Conservation (phyloP, 2,329 filamentous ascomycete genomes). For the Cladosporium sp. region DNA sequence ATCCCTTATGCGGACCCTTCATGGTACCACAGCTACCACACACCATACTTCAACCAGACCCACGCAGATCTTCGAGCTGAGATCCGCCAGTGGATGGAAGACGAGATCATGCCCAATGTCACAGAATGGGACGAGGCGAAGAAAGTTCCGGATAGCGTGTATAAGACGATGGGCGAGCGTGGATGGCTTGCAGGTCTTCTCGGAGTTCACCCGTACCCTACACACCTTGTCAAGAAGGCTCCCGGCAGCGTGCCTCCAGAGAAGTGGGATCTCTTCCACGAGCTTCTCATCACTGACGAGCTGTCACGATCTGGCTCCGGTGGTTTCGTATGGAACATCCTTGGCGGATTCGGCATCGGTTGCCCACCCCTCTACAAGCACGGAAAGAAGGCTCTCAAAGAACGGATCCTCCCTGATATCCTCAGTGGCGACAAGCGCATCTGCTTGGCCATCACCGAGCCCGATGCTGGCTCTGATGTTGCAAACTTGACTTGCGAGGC, state of each 20-base stretch:
- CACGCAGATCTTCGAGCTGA: slow-evolving; percentile 89
- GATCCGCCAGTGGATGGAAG: slow-evolving; percentile 86
- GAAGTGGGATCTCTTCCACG: slow-evolving; percentile 98
- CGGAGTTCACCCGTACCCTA: slow-evolving; percentile 71
- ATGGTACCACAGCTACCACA: slow-evolving; percentile 73
- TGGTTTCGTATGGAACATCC: slow-evolving; percentile 93
- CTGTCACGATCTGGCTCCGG: slow-evolving; percentile 83
- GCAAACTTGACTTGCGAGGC: slow-evolving; percentile 95
- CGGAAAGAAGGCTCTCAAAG: slow-evolving; percentile 76
- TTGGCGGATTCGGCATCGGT: slow-evolving; percentile 95
- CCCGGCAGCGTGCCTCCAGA: slow-evolving; percentile 77
- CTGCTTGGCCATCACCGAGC: slow-evolving; percentile 95
- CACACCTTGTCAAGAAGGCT: slow-evolving; percentile 62
- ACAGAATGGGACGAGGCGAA: slow-evolving; percentile 97
- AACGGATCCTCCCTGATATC: slow-evolving; percentile 85
- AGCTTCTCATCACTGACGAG: slow-evolving; percentile 93
- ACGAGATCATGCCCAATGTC: slow-evolving; percentile 83
- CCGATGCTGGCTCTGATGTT: slow-evolving; percentile 87
- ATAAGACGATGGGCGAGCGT: slow-evolving; percentile 89
- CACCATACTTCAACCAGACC: slow-evolving; percentile 91
- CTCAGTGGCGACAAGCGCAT: slow-evolving; percentile 92
- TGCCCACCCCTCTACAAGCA: slow-evolving; percentile 89
- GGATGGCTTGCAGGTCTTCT: slow-evolving; percentile 92
- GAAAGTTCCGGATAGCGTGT: slow-evolving; percentile 80
- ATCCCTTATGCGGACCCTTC: slow-evolving; percentile 88